Percentiles rank a stretch among this genome's conserved stretches.
Conservation (phyloP, 2,329 filamentous ascomycete species). For the Daldinia sp. region DNA sequence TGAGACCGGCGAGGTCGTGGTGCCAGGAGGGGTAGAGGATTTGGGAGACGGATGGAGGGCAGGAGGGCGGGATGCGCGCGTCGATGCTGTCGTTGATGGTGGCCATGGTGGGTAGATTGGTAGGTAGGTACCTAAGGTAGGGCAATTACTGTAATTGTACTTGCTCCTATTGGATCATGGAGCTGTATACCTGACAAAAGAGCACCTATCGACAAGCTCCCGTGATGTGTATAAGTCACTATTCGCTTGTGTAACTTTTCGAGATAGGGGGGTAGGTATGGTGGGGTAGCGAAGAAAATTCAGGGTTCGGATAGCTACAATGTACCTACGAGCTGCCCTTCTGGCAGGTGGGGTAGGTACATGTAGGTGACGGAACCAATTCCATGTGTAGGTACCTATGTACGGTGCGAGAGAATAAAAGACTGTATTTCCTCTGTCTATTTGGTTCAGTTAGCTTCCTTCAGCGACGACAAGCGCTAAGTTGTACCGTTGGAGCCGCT, state of each 20-base stretch:
- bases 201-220: not conserved
- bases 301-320: conserved; percentile 19
- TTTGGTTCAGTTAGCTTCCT: conserved; percentile 9
- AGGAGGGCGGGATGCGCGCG: conserved; percentile 65
- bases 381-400: not conserved
- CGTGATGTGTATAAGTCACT: not conserved
- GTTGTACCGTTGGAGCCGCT: conserved; percentile 14
- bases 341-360: conserved; percentile 23
- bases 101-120: not conserved
- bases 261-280: conserved; percentile 18
- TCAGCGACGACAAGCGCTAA: conserved; percentile 24
- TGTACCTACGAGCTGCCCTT: not conserved
- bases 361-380: conserved; percentile 25
- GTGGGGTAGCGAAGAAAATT: conserved; percentile 37
- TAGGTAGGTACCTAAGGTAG: not conserved
- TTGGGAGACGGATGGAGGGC: conserved; percentile 63
- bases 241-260: not conserved
- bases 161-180: not conserved
- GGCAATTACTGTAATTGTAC: not conserved
- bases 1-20: conserved; percentile 74
- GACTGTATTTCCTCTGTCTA: conserved; percentile 33
- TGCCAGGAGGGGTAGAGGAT: conserved; percentile 68
- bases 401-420: conserved; percentile 5
- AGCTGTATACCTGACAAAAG: not conserved
- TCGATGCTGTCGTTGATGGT: conserved; percentile 62